Evolutionary conservation across 2,329 filamentous ascomycete species (phyloP).

Genomic region (Exophiala dermatitidis): DNA sequence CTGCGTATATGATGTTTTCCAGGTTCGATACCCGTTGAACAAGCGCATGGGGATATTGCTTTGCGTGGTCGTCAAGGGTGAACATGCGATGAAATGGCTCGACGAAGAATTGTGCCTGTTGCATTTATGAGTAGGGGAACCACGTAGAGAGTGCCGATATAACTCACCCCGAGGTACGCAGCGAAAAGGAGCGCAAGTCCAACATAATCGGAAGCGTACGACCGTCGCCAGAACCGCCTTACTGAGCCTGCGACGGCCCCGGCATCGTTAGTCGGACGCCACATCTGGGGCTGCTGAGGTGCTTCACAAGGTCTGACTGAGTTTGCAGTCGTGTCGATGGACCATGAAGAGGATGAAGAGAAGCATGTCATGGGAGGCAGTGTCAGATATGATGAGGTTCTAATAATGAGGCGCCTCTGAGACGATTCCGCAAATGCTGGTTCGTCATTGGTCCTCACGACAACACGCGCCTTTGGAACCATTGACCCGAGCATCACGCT

Average conservation of each 20-base stretch:
- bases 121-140: constrained; percentile 38
- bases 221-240: constrained; percentile 55
- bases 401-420: not conserved
- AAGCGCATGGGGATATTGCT: constrained; percentile 79
- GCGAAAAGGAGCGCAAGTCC: constrained; percentile 64
- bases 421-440: constrained; percentile 22
- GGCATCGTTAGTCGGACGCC: constrained; percentile 4
- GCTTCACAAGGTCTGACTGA: not conserved
- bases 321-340: not conserved
- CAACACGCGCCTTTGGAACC: too few species aligned
- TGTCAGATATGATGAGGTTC: not conserved
- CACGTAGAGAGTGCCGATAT: constrained; percentile 32
- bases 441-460: constrained; percentile 15
- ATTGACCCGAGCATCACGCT: too few species aligned
- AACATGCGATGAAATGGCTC: constrained; percentile 95
- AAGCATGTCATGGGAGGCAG: not conserved
- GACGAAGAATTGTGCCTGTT: constrained; percentile 59
- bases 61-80: constrained; percentile 71
- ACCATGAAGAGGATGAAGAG: not conserved
- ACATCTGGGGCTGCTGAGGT: constrained; percentile 3
- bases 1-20: constrained; percentile 73
- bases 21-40: constrained; percentile 68
- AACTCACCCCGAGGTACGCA: constrained; percentile 42
- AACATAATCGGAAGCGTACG: constrained; percentile 82
- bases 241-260: constrained; percentile 41